Base-by-base conservation (phyloP, 176 grass and related monocot genomes). In the Juncus inflexus region DNA sequence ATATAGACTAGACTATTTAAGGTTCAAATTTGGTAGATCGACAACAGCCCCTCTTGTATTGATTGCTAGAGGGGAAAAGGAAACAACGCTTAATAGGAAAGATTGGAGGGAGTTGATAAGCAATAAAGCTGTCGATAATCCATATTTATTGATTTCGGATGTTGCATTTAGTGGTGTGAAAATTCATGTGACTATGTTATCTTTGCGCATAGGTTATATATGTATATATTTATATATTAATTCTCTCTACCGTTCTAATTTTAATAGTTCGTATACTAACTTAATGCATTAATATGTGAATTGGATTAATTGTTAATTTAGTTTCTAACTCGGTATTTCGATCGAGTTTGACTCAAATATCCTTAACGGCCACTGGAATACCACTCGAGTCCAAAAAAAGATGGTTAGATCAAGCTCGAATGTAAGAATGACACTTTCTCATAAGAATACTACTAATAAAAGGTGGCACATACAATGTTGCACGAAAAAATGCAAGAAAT, bases 61-160 rank as follows among this genome's bases (percentile, higher is more conserved):
- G 54, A 13, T 5, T 15, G 11, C 54, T 15, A 5, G 12, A 57
- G 10, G 53, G 57, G 36, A 56, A 55, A 39, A 15, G 3, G 40
- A 42, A 70, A 42, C 12, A 42, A 57, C 15, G 7, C 52, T 70
- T 57, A 58, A 51, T 38, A 39, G 67, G 52, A 13, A 69, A 69
- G 66, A 14, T 8, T 11, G 37, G 52, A 38, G 41, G 38, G 52
- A 54, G 67, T 54, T 9, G 56, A 58, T 69, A 52, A 40, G 50
- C 49, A 69, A 47, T 9, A 28, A 55, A 67, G 35, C 2, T 10
- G 53, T 58, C 56, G 12, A 70, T 70, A 28, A 28, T 28, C 19
- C 54, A 52, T 58, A 15, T 41, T 5, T 4, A 70, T 42, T 2
- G 55, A 15, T 56, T 8, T 69, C 6, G 15, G 12, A 4, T 16